A percentile compares a stretch with the other conserved stretches of the same genome.
These are phyloP conservation scores for Simplicillium aogashimaense DNA, from an alignment of 2,329 filamentous ascomycete species.

Conservation along the genomic window DNA sequence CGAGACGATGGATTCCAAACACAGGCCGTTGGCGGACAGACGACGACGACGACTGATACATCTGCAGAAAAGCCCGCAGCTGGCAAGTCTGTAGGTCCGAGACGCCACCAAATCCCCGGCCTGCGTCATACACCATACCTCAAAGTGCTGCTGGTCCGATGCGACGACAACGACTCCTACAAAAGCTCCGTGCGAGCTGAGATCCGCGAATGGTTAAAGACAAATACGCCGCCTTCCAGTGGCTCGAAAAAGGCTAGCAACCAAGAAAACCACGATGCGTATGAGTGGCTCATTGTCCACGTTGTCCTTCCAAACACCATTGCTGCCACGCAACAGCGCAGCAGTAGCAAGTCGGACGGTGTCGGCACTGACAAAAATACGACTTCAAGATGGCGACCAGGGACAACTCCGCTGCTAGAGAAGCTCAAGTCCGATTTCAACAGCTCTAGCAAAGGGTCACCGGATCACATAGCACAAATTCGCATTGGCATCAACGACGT, in stretches of 20 bases:
- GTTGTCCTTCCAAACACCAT: conserved; percentile 81
- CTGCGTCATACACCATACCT: conserved; percentile 88
- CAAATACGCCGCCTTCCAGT: conserved; percentile 51
- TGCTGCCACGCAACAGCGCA: conserved; percentile 68
- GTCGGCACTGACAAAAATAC: conserved; percentile 55
- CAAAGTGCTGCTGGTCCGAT: conserved; percentile 80
- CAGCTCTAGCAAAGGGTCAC: conserved; percentile 53
- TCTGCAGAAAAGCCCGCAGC: conserved; percentile 23
- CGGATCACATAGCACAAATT: conserved; percentile 78
- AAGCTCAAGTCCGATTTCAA: conserved; percentile 90
- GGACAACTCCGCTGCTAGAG: conserved; percentile 76
- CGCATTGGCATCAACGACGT: conserved; percentile 64
- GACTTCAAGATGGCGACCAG: conserved; percentile 66
- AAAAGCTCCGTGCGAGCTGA: conserved; percentile 69
- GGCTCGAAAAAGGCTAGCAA: conserved; percentile 48
- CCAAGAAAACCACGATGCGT: conserved; percentile 91
- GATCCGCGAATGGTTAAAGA: conserved; percentile 85
- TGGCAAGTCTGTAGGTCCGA: conserved; percentile 24
- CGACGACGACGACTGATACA: conserved; percentile 24
- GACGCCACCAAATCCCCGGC: conserved; percentile 91
- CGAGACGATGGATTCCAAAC: conserved; percentile 53
- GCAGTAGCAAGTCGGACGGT: conserved; percentile 44
- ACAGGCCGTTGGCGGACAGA: conserved; percentile 36
- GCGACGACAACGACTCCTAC: conserved; percentile 93
- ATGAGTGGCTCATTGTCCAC: conserved; percentile 90